Percentiles rank a stretch among this genome's conserved stretches.
phyloP scores from a whole-genome alignment of 2,329 filamentous ascomycete species.

The Rhynchosporium graminicola region DNA sequence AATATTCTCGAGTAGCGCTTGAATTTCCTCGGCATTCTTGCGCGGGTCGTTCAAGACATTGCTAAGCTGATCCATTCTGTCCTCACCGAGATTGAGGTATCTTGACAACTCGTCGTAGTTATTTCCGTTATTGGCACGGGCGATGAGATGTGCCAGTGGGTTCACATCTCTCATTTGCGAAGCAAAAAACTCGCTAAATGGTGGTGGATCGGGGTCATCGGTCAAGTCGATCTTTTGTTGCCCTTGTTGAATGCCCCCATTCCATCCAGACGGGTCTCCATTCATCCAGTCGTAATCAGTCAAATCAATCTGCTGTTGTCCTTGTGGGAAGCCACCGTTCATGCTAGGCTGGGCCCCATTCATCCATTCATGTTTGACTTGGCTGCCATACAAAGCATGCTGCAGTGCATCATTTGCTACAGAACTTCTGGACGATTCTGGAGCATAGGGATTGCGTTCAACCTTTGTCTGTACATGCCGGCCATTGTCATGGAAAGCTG shows the following conservation, averaged over 20 bases:
- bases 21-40: conserved; percentile 65
- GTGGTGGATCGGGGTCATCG: background rate
- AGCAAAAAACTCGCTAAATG: background rate
- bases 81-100: conserved; percentile 43
- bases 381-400: conserved; percentile 31
- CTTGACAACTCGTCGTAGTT: conserved; percentile 43
- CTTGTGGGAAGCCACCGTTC: conserved; percentile 4
- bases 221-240: background rate
- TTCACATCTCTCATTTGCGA: background rate
- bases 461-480: conserved; percentile 20
- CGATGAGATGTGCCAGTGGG: conserved; percentile 40
- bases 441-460: background rate
- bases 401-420: conserved; percentile 20
- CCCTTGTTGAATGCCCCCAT: conserved; percentile 6
- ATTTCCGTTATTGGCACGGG: conserved; percentile 42
- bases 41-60: conserved; percentile 46
- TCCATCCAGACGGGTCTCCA: background rate
- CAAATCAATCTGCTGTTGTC: background rate
- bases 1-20: conserved; percentile 71
- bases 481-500: conserved; percentile 36
- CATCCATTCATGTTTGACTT: conserved; percentile 34
- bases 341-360: conserved; percentile 7
- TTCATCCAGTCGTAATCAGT: conserved; percentile 24
- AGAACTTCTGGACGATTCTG: conserved; percentile 3
- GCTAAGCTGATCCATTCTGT: conserved; percentile 29